phyloP scores from a whole-genome alignment of 2,329 filamentous ascomycete genomes.

The Lecanoromycetidae sp. region DNA sequence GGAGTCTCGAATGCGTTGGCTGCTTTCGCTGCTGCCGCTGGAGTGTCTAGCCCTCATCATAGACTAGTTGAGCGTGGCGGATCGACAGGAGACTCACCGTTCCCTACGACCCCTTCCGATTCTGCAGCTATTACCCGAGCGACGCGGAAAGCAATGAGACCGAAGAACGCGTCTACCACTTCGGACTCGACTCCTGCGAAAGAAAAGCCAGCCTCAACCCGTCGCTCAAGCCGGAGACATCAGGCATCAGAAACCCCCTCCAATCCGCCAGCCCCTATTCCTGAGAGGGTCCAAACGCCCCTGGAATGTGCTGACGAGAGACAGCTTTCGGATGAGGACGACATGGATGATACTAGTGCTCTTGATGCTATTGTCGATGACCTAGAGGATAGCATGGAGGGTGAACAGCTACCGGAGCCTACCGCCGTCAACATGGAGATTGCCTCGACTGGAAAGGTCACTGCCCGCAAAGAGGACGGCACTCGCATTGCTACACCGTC shows the following conservation, averaged over 20 bases:
- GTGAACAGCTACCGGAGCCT: slow-evolving; percentile 64
- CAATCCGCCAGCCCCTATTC: slow-evolving; percentile 42
- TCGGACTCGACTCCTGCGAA: slow-evolving; percentile 35
- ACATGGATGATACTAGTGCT: slow-evolving; percentile 45
- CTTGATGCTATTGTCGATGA: slow-evolving; percentile 85
- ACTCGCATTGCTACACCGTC: slow-evolving; percentile 74
- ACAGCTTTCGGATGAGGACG: slow-evolving; percentile 61
- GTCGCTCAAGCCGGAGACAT: slow-evolving; percentile 52
- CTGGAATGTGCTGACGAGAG: slow-evolving; percentile 91
- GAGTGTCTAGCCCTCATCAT: slow-evolving; percentile 42
- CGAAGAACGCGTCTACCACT: slow-evolving; percentile 32
- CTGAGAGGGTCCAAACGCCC: slow-evolving; percentile 54
- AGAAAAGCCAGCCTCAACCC: slow-evolving; percentile 44
- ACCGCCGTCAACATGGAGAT: slow-evolving; percentile 87
- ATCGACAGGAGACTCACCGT: slow-evolving; percentile 21
- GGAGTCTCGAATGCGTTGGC: slow-evolving; percentile 59
- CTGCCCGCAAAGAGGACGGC: slow-evolving; percentile 82
- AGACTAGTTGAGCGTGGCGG: slow-evolving; percentile 25
- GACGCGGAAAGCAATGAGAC: slow-evolving; percentile 22
- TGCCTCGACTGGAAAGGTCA: slow-evolving; percentile 73
- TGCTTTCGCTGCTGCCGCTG: slow-evolving; percentile 61
- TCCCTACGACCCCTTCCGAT: slow-evolving; percentile 19
- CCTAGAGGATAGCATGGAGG: slow-evolving; percentile 69
- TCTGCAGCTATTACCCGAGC: slow-evolving; percentile 8
- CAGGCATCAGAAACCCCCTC: slow-evolving; percentile 40